A percentile compares a stretch with the other conserved stretches of the same genome.
These are phyloP conservation scores for Fusarium camptoceras DNA, from an alignment of 2,329 filamentous ascomycete species.

Conservation along the genomic window DNA sequence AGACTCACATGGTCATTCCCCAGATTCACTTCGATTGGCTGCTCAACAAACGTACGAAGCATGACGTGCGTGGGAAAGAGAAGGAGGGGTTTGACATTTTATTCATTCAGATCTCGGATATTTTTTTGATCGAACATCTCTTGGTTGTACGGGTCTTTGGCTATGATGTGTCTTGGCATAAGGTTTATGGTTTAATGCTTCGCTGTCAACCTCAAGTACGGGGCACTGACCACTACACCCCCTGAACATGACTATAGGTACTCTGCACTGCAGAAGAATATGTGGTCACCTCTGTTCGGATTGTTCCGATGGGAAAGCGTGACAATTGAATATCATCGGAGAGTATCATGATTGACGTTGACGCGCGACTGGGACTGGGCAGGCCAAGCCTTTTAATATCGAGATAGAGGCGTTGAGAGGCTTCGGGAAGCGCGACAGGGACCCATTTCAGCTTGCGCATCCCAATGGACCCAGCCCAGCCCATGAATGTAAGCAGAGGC, in stretches of 20 bases:
- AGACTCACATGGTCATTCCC: conserved; percentile 42
- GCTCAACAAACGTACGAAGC: conserved; percentile 16
- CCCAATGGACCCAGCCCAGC: not conserved
- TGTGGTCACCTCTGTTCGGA: not conserved
- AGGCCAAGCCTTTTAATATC: not conserved
- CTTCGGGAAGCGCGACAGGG: conserved; percentile 14
- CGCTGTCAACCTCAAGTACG: conserved; percentile 30
- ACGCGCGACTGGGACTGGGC: not conserved
- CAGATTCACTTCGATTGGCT: conserved; percentile 37
- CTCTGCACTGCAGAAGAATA: not conserved
- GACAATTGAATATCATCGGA: not conserved
- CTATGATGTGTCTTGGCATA: conserved; percentile 22
- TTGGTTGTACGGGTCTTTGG: not conserved
- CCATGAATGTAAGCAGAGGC: conserved; percentile 16
- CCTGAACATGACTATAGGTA: conserved; percentile 2
- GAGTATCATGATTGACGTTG: not conserved
- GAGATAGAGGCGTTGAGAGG: conserved; percentile 8
- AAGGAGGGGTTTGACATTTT: not conserved
- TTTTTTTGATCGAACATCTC: conserved; percentile 1
- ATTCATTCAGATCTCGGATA: conserved; percentile 25
- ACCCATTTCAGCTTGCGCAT: conserved; percentile 6
- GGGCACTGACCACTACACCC: conserved; percentile 27
- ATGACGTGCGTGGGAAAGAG: conserved; percentile 31
- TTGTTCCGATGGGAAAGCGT: not conserved
- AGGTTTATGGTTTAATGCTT: conserved; percentile 15